Evolutionary conservation across 1,284 basidiomycete genomes (phyloP), one percentile per base, ranked within the genome.

Genomic region (Butyriboletus appendiculatus): DNA sequence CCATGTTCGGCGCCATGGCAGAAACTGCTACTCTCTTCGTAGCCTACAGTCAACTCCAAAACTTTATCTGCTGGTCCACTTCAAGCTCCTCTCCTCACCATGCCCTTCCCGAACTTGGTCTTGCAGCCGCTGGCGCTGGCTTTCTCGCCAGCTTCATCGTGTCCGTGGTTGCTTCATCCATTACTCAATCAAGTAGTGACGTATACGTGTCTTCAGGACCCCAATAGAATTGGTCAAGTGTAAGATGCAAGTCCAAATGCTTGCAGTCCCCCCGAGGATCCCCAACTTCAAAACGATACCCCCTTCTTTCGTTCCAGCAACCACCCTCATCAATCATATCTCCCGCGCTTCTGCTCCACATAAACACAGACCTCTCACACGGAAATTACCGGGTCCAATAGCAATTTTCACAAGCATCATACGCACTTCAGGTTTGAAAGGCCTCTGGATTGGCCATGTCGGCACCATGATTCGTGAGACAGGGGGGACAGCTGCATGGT

Each of bases 161-260:
- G 85, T 90, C 61, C 64, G 85, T 81, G 4, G 33, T 51, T 47
- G 22, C 22, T 24, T 24, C 22, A 24, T 24, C 45, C n/a, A 39
- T 42, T 34, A 20, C 33, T 34, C 14, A 45, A 53, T 50, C 33
- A 40, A 22, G 11, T 42, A 20, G 53, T 30, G 24, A 40, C 47
- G 39, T 52, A 52, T 22, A 14, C 32, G 5, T 53, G 14, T 35
- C 45, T 39, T 22, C 62, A 91, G 89, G 48, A 96, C 93, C 1
- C 94, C 93, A 2, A 88, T 96, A 59, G 94, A 96, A 71, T 85
- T 94, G 53, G 84, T 96, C 62, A 96, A 96, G 76, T 96, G 93
- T 73, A 90, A 93, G 67, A 95, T 96, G 93, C 93, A 96, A 75
- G 93, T 96, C 4, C 92, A 96, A 72, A 91, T 92, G 83, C 63